These are phyloP conservation scores for Malus hybrid DNA, from an alignment of 331 rosid genomes.

Conservation along the genomic window DNA sequence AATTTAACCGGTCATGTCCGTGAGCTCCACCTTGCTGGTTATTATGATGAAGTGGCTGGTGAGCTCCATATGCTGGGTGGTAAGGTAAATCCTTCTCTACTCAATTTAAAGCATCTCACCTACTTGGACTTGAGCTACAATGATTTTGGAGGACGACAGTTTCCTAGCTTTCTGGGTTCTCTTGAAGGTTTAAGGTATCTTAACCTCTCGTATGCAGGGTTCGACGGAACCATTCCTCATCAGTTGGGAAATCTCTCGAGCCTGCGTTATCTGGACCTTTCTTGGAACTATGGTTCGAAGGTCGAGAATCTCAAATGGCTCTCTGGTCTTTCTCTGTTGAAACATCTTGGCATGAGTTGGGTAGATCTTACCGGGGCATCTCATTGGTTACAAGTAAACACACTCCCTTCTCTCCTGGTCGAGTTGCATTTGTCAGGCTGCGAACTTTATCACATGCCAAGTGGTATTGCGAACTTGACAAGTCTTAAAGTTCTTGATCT, in stretches of 20 bases:
- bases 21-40: not conserved
- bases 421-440: fast-evolving
- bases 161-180: not conserved
- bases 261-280: not conserved
- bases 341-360: fast-evolving
- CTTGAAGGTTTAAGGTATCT: not conserved
- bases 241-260: not conserved
- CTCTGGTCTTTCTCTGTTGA: not conserved
- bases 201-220: fast-evolving
- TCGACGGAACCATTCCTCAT: not conserved
- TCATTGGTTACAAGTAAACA: not conserved
- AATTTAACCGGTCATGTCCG: not conserved
- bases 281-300: fast-evolving
- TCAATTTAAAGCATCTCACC: not conserved
- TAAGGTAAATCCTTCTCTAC: not conserved
- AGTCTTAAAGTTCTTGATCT: too few relatives aligned
- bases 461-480: too few relatives aligned
- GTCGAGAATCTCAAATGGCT: not conserved
- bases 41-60: not conserved
- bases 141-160: fast-evolving
- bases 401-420: not conserved
- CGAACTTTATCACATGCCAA: too few relatives aligned
- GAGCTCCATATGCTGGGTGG: fast-evolving
- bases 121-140: not conserved
- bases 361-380: not conserved